Percentiles rank a stretch among this genome's conserved stretches.
phyloP scores from a whole-genome alignment of 176 grass and related monocot species.

The Hyparrhenia diplandra region DNA sequence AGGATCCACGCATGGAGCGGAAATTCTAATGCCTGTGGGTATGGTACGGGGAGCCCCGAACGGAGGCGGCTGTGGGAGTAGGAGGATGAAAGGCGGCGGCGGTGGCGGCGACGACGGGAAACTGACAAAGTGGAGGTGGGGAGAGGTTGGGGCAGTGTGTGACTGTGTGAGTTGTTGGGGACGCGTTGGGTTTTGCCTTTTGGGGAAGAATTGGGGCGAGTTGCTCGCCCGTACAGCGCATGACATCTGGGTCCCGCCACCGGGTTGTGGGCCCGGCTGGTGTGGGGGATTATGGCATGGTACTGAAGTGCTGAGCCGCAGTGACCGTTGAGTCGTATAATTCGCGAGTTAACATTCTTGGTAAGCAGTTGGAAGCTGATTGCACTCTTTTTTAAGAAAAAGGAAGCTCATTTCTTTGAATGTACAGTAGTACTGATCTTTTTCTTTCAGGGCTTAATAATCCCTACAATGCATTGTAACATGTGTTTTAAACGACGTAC shows the following conservation, averaged over 20 bases:
- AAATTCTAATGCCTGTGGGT: background rate
- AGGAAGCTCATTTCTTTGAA: background rate
- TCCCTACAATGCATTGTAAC: background rate
- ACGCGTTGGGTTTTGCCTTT: conserved; percentile 24
- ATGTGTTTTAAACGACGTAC: background rate
- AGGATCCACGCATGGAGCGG: background rate
- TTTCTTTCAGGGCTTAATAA: background rate
- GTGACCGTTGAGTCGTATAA: background rate
- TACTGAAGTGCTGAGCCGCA: background rate
- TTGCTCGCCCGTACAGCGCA: background rate
- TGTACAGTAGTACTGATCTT: background rate
- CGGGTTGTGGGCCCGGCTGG: background rate
- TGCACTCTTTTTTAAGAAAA: background rate
- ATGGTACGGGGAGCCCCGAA: background rate
- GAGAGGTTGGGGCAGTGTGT: background rate
- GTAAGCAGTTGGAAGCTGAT: background rate
- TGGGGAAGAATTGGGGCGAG: background rate
- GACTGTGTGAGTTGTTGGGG: conserved; percentile 24
- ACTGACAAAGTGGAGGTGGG: background rate
- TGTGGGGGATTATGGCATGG: background rate
- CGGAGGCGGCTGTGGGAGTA: background rate
- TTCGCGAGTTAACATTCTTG: background rate
- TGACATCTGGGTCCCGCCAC: background rate
- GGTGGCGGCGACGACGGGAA: background rate
- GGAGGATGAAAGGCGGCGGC: background rate